Percentiles rank a stretch among this genome's conserved stretches.
phyloP scores from a whole-genome alignment of 257 asterid genomes.

The Nicotiana paniculata region DNA sequence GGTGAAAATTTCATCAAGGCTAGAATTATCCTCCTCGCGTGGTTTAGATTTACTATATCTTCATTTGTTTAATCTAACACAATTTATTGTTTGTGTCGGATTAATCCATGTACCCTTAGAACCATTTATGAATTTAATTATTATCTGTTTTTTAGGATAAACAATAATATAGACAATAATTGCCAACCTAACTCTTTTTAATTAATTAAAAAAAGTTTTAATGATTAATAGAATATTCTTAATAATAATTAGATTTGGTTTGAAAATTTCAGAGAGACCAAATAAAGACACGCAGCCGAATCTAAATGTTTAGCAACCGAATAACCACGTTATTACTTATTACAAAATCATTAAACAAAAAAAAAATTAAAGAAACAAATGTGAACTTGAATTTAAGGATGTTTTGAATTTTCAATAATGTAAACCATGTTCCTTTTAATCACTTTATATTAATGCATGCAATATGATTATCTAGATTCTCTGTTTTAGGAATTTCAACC shows the following conservation, averaged over 20 bases:
- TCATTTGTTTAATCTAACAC: too few relatives aligned
- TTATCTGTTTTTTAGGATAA: too few relatives aligned
- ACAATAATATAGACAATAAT: background rate
- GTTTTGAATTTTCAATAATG: constrained; percentile 9
- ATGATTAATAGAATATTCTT: constrained; percentile 5
- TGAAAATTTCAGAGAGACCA: background rate
- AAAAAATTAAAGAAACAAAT: background rate
- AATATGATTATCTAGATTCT: background rate
- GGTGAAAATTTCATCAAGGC: too few relatives aligned
- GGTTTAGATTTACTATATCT: too few relatives aligned
- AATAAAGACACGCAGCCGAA: background rate
- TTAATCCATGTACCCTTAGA: too few relatives aligned
- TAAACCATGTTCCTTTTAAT: constrained; percentile 3
- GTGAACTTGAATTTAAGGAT: constrained; percentile 3
- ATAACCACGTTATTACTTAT: constrained; percentile 1
- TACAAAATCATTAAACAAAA: background rate
- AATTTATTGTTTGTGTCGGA: too few relatives aligned
- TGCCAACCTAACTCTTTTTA: background rate
- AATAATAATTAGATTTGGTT: constrained; percentile 5
- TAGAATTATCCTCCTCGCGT: too few relatives aligned
- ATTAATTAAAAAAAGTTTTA: background rate
- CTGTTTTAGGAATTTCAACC: background rate
- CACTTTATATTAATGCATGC: background rate
- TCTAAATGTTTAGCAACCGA: background rate
- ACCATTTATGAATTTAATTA: too few relatives aligned